Evolutionary conservation across 176 grass and related monocot species (phyloP).

Genomic region (Oryza meyeriana): DNA sequence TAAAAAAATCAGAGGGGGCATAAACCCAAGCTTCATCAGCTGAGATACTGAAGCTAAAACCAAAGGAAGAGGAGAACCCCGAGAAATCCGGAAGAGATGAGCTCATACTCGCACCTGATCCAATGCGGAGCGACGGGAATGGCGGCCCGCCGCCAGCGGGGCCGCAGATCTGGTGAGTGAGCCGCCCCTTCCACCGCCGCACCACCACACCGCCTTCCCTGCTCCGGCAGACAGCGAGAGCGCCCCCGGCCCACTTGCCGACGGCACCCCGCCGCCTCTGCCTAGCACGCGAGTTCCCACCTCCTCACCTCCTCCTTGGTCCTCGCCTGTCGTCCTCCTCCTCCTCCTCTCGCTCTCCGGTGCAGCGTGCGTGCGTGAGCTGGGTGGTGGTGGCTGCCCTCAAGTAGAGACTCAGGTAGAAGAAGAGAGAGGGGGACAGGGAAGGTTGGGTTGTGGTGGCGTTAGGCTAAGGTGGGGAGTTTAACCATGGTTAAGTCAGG

Average conservation of each 20-base stretch:
- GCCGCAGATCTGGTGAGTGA: constrained; percentile 36
- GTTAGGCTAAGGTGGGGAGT: background rate
- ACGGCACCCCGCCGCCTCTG: background rate
- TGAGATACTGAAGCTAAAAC: background rate
- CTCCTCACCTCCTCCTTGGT: background rate
- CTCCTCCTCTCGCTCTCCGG: background rate
- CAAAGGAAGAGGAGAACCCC: background rate
- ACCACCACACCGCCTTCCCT: background rate
- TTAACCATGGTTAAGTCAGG: constrained; percentile 27
- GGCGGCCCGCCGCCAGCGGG: constrained; percentile 19
- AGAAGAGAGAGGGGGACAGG: background rate
- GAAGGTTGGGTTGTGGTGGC: background rate
- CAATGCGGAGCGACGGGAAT: constrained; percentile 34
- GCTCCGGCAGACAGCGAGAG: background rate
- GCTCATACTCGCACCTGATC: constrained; percentile 1
- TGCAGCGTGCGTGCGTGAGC: background rate
- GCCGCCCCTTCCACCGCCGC: background rate
- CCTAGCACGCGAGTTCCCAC: background rate
- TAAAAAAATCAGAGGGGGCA: background rate
- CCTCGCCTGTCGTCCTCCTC: background rate
- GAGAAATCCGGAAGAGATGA: background rate
- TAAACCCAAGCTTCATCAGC: background rate
- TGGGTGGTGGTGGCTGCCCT: background rate
- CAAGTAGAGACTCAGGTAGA: background rate
- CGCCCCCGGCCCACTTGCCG: background rate